Base-by-base conservation (phyloP, 306 rosid species). In the Prunus mume region DNA sequence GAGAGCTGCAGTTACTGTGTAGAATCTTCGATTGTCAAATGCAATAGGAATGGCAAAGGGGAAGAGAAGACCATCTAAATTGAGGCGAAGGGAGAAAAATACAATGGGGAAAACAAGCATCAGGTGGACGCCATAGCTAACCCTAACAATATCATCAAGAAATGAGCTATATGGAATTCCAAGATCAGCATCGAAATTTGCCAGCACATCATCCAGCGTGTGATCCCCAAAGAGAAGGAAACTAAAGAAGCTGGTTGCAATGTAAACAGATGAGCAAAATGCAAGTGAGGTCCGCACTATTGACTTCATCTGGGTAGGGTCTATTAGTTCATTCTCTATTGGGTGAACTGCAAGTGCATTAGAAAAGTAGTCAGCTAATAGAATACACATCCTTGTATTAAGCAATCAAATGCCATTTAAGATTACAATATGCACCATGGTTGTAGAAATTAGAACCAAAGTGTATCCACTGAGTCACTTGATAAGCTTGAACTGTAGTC, bases 71-170 rank as follows among this genome's bases (percentile, higher is more conserved):
- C 92, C 87, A 15, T 91, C 92, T 3, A 89, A 46, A 75, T 91
- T 89, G 69, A 91, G 90, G 78, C 94, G 88, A 71, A 91, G 92
- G 22, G 97, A 89, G 81, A 76, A 91, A 64, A 91, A 91, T 32
- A 89, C 94, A 67, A 89, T 85, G 2, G 94, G 94, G 76, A 91
- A 91, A 24, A 91, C 97, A 9, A 89, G 88, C 86, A 91, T 89
- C 73, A 91, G 84, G 86, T 89, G 97, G 87, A 88, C 50, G 49
- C 90, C 90, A 84, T 91, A 91, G 83, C 94, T 91, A 74, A 89
- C 85, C 52, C 96, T 85, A 60, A 91, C 93, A 14, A 83, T 79
- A 46, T 91, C 97, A 72, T 81, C 85, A 28, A 91, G 93, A 69
- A 91, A 79, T 60, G 81, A 84, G 28, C 97, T 81, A 72, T 84